phyloP scores from a whole-genome alignment of 148 eudicot species.

The Arctostaphylos glauca region DNA sequence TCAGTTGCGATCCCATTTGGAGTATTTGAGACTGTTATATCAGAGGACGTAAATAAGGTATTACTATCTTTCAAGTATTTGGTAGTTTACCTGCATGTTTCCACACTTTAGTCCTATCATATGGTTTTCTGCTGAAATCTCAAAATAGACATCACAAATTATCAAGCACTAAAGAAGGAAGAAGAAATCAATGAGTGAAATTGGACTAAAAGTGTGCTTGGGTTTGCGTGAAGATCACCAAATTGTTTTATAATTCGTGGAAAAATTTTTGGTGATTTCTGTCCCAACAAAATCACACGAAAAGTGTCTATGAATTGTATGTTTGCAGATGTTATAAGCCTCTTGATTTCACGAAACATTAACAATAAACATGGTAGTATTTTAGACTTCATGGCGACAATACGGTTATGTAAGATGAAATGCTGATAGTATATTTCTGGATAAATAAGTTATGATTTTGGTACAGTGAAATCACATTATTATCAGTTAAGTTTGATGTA shows the following conservation, averaged over 20 bases:
- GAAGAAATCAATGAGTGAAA: background rate
- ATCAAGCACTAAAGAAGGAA: background rate
- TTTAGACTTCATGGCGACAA: background rate
- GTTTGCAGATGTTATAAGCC: background rate
- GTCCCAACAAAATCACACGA: no score
- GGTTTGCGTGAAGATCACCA: background rate
- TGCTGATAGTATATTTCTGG: no score
- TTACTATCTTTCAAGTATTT: background rate
- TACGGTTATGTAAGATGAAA: background rate
- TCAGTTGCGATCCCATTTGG: conserved; percentile 13
- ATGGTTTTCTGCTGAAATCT: background rate
- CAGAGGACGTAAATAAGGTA: conserved; percentile 12
- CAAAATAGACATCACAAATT: background rate
- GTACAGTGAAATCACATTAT: background rate
- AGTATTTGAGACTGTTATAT: conserved; percentile 14
- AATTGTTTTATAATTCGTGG: background rate
- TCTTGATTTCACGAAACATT: background rate
- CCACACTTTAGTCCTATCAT: background rate
- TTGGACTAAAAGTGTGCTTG: background rate
- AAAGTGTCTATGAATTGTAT: no score
- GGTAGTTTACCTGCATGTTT: background rate
- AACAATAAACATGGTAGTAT: background rate
- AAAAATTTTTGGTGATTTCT: background rate
- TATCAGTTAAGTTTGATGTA: background rate
- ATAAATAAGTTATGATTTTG: no score